Base-by-base conservation (phyloP, 495 filamentous ascomycete genomes). In the Tuber magnatum region DNA sequence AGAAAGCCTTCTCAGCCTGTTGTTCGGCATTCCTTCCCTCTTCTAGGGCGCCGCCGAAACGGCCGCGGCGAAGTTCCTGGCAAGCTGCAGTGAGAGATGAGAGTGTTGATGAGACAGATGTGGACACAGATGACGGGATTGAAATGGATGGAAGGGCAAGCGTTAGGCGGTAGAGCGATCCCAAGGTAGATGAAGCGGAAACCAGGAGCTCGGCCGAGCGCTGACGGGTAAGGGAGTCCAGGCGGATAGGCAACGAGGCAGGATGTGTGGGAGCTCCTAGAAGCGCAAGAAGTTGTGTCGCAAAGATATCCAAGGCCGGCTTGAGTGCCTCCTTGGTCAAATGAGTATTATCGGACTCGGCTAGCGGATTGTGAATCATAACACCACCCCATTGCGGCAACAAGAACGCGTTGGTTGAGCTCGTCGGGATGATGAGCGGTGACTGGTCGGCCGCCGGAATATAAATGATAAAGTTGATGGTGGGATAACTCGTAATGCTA, bases 321-420 rank as follows among this genome's bases (percentile, higher is more conserved):
- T 90, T 90, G 18, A 99, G 86, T 42, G 88, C 87, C 1, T 89
- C 87, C 46, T 86, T 86, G 6, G 87, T 85, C 8, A 93, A 84
- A 73, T 86, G 84, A 7, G 76, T 83, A 61, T 70, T 73, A 72
- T 73, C 78, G 40, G 79, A 84, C 68, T 78, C 74, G 22, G 86
- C 82, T 16, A 83, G 80, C 0, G 88, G 83, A 65, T 94, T 92
- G 61, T 97, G 84, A 70, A 97, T 90, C 81, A 91, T 90, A 22
- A 97, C 92, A 16, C 94, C 93, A 71, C 95, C 95, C 96, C 96
- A 98, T 86, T 99, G 95, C 0, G 96, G 96, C 32, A 98, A 90
- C 70, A 98, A 86, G 92, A 94, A 99, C 73, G 92, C 95, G 51
- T 91, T 94, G 2, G 90, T 92, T n/a, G 88, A 88, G 71, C 88